These are phyloP conservation scores for Diplodia mutila DNA, from an alignment of 2,329 filamentous ascomycete genomes.

Conservation along the genomic window DNA sequence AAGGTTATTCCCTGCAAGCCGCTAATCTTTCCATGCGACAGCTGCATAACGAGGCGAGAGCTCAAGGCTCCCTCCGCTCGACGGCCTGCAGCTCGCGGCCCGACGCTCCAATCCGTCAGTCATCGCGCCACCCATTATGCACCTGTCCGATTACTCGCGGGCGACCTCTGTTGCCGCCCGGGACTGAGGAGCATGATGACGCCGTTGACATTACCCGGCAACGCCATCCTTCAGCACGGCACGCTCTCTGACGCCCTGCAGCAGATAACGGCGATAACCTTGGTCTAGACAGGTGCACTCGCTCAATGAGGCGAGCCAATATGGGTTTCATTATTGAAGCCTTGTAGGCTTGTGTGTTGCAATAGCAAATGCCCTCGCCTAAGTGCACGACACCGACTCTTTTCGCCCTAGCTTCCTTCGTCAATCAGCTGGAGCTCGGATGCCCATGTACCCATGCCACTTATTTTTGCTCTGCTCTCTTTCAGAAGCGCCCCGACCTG, in stretches of 20 bases:
- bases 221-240: slow-evolving; percentile 9
- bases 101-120: slow-evolving; percentile 11
- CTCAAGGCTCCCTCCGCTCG: slow-evolving; percentile 12
- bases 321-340: background rate
- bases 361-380: slow-evolving; percentile 8
- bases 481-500: slow-evolving; percentile 16
- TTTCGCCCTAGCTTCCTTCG: slow-evolving; percentile 9
- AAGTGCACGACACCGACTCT: slow-evolving; percentile 10
- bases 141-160: slow-evolving; percentile 14
- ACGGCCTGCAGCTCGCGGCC: slow-evolving; percentile 14
- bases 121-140: slow-evolving; percentile 17
- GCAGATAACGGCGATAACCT: slow-evolving; percentile 21
- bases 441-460: background rate
- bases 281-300: background rate
- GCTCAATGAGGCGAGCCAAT: slow-evolving; percentile 17
- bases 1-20: slow-evolving; percentile 14
- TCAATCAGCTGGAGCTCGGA: background rate
- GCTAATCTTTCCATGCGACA: slow-evolving; percentile 13
- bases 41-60: slow-evolving; percentile 20
- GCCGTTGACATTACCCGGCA: slow-evolving; percentile 23
- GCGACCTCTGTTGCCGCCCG: slow-evolving; percentile 2
- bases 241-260: background rate
- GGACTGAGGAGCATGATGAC: slow-evolving; percentile 5
- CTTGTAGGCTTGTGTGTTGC: background rate
- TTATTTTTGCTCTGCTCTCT: slow-evolving; percentile 3